Evolutionary conservation across 2,329 filamentous ascomycete genomes (phyloP).

Genomic region (Fusarium falciforme): DNA sequence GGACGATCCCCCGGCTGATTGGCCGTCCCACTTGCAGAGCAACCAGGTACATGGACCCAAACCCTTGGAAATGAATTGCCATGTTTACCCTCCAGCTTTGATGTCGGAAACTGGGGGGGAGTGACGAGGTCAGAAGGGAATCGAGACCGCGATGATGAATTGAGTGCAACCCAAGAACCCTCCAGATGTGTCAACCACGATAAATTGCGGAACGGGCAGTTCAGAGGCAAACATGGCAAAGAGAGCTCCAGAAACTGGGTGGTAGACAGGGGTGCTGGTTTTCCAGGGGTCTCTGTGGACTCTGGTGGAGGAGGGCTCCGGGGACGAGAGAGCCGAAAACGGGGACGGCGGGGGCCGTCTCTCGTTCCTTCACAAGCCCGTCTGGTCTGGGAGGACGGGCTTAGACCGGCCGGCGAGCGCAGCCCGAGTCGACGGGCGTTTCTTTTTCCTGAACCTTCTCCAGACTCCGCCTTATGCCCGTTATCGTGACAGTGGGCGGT

Average conservation of each 20-base stretch:
- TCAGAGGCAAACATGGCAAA: conserved; percentile 12
- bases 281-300: conserved; percentile 39
- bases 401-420: conserved; percentile 21
- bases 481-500: conserved; percentile 23
- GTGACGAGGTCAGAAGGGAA: neutral
- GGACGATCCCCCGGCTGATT: conserved; percentile 37
- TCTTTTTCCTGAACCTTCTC: conserved; percentile 22
- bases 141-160: neutral
- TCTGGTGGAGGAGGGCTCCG: conserved; percentile 25
- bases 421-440: conserved; percentile 19
- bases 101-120: neutral
- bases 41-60: conserved; percentile 34
- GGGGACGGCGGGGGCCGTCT: conserved; percentile 18
- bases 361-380: neutral
- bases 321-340: conserved; percentile 31
- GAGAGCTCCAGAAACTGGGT: conserved; percentile 14
- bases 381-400: neutral
- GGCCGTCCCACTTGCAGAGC: conserved; percentile 24
- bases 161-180: neutral
- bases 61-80: conserved; percentile 20
- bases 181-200: neutral
- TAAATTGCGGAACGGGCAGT: conserved; percentile 8
- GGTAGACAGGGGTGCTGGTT: conserved; percentile 37
- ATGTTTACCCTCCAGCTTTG: conserved; percentile 20
- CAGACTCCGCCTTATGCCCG: conserved; percentile 28